These are phyloP conservation scores for Nemania serpens DNA, from an alignment of 2,329 filamentous ascomycete genomes.

Conservation along the genomic window DNA sequence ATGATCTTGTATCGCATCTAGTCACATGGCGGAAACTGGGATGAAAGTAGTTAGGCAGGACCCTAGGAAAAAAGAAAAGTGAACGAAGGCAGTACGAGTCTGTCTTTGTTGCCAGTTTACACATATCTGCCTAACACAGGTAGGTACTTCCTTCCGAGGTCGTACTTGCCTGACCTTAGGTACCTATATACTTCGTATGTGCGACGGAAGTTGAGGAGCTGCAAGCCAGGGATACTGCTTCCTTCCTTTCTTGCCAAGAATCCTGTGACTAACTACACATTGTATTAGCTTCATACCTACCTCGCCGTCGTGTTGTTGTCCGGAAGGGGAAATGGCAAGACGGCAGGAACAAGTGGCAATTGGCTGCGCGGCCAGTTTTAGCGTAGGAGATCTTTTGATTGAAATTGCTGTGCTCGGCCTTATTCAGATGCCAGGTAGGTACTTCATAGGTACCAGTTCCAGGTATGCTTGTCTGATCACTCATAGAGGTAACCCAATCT, in stretches of 20 bases:
- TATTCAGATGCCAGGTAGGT: not conserved
- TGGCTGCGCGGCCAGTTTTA: constrained; percentile 10
- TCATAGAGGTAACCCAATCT: too few relatives aligned
- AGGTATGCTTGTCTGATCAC: too few relatives aligned
- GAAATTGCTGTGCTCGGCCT: constrained; percentile 12
- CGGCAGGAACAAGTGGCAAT: constrained; percentile 6
- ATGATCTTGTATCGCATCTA: constrained; percentile 8
- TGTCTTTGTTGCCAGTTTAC: constrained; percentile 24
- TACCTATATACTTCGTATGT: not conserved
- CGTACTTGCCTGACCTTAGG: not conserved
- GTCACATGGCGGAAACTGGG: constrained; percentile 8
- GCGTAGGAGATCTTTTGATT: not conserved
- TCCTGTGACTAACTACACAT: constrained; percentile 6
- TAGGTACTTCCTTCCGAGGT: not conserved
- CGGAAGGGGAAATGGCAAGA: constrained; percentile 21
- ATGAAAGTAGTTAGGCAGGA: constrained; percentile 24
- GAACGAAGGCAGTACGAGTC: constrained; percentile 17
- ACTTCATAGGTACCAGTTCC: too few relatives aligned
- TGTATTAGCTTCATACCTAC: not conserved
- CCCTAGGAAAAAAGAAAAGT: constrained; percentile 15
- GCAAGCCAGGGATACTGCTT: constrained; percentile 12
- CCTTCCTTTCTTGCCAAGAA: not conserved
- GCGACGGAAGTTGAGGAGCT: not conserved
- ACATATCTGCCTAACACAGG: not conserved
- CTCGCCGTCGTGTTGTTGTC: not conserved